Conservation (phyloP, 2,329 filamentous ascomycete genomes). For the Diaporthe longicolla region DNA sequence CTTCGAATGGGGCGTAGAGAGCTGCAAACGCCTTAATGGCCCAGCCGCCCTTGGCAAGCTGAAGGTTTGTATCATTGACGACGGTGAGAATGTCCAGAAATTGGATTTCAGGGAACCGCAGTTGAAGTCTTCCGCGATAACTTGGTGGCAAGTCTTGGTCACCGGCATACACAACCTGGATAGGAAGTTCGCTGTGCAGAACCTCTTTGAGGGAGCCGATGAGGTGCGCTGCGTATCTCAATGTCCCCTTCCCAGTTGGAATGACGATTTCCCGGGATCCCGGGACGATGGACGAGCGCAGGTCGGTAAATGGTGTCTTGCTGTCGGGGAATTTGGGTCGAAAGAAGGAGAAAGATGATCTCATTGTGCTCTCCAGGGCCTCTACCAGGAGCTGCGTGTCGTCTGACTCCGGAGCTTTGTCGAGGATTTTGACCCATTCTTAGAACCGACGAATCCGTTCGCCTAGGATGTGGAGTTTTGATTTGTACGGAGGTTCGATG, state of each 20-base stretch:
- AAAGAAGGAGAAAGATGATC: slow-evolving; percentile 53
- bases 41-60: neutral
- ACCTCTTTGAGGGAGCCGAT: slow-evolving; percentile 1
- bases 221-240: slow-evolving; percentile 3
- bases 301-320: slow-evolving; percentile 50
- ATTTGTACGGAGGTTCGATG: neutral
- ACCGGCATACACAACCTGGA: neutral
- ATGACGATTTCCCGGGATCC: neutral
- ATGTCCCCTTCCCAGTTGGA: neutral
- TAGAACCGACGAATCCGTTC: neutral
- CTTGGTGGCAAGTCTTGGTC: neutral
- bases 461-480: neutral
- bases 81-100: neutral
- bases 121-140: neutral
- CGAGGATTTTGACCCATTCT: neutral
- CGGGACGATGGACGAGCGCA: slow-evolving; percentile 52
- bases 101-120: neutral
- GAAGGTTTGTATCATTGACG: neutral
- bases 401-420: neutral
- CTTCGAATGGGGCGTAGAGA: neutral
- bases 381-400: neutral
- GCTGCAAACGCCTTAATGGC: slow-evolving; percentile 5
- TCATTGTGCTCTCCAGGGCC: slow-evolving; percentile 41
- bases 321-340: slow-evolving; percentile 55
- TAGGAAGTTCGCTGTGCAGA: neutral